Evolutionary conservation across 306 rosid species (phyloP).

Genomic region (Trifolium repens): DNA sequence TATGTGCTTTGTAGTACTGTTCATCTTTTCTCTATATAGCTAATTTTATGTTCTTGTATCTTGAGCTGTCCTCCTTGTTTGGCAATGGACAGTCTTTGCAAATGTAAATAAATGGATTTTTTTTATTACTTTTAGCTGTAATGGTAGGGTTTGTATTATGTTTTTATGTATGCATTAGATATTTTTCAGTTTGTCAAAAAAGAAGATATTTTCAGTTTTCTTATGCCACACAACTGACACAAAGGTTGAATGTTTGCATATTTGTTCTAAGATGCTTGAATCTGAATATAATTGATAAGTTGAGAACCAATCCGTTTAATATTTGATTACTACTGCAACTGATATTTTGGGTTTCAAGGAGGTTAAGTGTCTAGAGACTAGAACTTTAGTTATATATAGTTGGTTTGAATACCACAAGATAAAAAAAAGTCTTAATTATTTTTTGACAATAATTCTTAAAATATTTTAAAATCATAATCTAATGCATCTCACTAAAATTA

Average conservation of each 20-base stretch:
- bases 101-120: conserved; percentile 53
- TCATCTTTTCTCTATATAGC: conserved; percentile 47
- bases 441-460: no score
- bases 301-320: neutral
- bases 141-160: conserved; percentile 42
- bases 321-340: neutral
- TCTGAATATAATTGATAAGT: conserved; percentile 1
- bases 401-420: no score
- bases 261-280: neutral
- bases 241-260: neutral
- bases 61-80: conserved; percentile 43
- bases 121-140: neutral
- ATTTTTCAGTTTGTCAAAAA: neutral
- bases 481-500: no score
- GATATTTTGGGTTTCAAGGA: neutral
- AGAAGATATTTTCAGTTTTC: conserved; percentile 23
- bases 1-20: conserved; percentile 50
- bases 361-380: neutral
- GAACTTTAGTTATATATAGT: neutral
- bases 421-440: no score
- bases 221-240: conserved; percentile 4
- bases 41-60: conserved; percentile 45
- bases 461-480: no score
- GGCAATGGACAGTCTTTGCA: conserved; percentile 46
- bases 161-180: conserved; percentile 33